Evolutionary conservation across 2,329 filamentous ascomycete species (phyloP).

Genomic region (Cladosporium sp.): DNA sequence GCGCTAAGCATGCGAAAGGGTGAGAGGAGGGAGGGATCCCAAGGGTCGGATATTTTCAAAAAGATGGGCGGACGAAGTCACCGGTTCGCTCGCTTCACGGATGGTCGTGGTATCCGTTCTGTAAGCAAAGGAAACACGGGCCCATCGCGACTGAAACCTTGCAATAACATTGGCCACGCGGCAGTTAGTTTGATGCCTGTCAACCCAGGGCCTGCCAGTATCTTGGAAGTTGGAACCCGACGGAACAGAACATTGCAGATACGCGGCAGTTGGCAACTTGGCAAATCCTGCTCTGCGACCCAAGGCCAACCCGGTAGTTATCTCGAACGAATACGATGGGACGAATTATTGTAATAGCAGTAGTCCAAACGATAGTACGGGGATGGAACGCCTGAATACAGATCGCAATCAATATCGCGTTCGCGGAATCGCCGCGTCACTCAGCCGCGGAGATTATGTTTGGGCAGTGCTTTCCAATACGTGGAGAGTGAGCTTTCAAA

Average conservation of each 20-base stretch:
- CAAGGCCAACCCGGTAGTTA: not conserved
- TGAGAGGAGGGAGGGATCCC: not conserved
- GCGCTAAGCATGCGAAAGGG: not conserved
- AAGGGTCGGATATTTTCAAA: not conserved
- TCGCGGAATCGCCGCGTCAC: not conserved
- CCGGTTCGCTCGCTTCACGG: not conserved
- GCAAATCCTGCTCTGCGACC: not conserved
- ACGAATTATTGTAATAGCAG: not conserved
- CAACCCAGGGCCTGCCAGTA: no score
- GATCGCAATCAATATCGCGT: not conserved
- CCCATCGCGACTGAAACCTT: not conserved
- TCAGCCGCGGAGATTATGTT: not conserved
- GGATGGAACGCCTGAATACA: not conserved
- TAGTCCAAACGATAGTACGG: not conserved
- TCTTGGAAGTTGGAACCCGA: not conserved
- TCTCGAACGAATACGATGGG: not conserved
- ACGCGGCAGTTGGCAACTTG: not conserved
- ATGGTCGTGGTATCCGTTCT: no score
- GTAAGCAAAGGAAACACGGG: not conserved
- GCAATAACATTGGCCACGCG: not conserved
- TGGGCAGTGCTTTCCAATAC: not conserved
- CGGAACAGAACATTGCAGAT: not conserved
- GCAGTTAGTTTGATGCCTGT: no score
- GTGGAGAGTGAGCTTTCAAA: not conserved
- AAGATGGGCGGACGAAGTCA: not conserved